Percentiles rank a stretch among this genome's conserved stretches.
Evolutionary conservation across 2,329 filamentous ascomycete species (phyloP).

Genomic region (Aspergillus aculeatus): DNA sequence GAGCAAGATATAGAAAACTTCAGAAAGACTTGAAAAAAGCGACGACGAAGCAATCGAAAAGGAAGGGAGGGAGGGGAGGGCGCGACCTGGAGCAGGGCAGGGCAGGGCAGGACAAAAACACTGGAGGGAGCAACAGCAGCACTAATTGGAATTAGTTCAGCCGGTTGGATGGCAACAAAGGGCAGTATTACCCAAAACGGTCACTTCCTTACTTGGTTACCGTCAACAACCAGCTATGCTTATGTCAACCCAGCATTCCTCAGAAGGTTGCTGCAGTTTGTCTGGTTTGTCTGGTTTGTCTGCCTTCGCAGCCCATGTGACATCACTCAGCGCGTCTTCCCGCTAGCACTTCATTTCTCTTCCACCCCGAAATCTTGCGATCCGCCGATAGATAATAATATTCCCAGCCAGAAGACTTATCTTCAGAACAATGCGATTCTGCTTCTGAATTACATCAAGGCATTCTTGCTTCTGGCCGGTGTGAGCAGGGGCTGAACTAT

Average conservation of each 20-base stretch:
- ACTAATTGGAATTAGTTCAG: not conserved
- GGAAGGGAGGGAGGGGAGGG: not conserved
- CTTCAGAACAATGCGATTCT: slow-evolving; percentile 7
- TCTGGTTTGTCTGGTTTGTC: slow-evolving; percentile 4
- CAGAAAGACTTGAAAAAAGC: not conserved
- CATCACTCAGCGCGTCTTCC: slow-evolving; percentile 33
- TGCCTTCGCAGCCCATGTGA: slow-evolving; percentile 13
- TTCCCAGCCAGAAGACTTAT: not conserved
- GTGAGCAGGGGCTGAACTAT: not conserved
- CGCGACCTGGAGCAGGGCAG: not conserved
- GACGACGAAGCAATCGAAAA: slow-evolving; percentile 8
- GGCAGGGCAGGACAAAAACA: slow-evolving; percentile 6
- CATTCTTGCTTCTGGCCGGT: not conserved
- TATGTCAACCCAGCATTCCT: slow-evolving; percentile 14
- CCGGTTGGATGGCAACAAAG: slow-evolving; percentile 6
- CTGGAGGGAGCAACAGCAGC: too few relatives aligned
- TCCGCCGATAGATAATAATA: not conserved
- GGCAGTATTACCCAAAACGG: slow-evolving; percentile 13
- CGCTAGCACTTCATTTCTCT: slow-evolving; percentile 5
- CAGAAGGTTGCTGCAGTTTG: slow-evolving; percentile 20
- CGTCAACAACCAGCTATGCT: slow-evolving; percentile 23
- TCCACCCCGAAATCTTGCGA: not conserved
- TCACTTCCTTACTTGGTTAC: slow-evolving; percentile 23
- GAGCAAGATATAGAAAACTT: slow-evolving; percentile 5
- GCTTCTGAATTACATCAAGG: not conserved